Evolutionary conservation across 202 grass and related monocot species (phyloP), one percentile per base, ranked within the genome.

Genomic region (Schoenoplectus tabernaemontani): DNA sequence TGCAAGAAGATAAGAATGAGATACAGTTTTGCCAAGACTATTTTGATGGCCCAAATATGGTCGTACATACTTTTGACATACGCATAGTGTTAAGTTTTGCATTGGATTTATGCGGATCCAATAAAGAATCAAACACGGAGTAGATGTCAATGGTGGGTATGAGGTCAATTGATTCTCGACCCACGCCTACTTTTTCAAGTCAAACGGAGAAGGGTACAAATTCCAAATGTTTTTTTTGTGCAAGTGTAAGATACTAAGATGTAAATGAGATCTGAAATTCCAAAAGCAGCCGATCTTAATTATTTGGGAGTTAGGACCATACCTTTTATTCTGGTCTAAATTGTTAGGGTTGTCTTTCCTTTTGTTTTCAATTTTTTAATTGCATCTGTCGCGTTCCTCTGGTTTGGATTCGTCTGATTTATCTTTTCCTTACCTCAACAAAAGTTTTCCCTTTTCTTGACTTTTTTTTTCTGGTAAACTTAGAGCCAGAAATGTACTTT

Each of bases 181-280:
- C 75, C 33, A 42, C 17, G 17, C 43, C 32, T 2, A n/a, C 75
- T 15, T 36, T 80, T 79, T 63, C 16, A 80, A 80, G 78, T 80
- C 78, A 65, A 80, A 80, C 7, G 42, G 59, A 80, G 78, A 80
- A 80, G 39, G 32, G 39, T 65, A 80, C 78, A 80, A 80, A 80
- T 80, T 80, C 78, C 26, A 80, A 51, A 65, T 80, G 59, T 65
- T 80, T n/a, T n/a, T 80, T 41, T 65, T 64, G 58, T 64, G 59
- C n/a, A n/a, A n/a, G n/a, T n/a, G n/a, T n/a, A n/a, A n/a, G n/a
- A n/a, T n/a, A n/a, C n/a, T 64, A 64, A 50, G 39, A 60, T 42
- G 42, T 64, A 53, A 39, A 51, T 3, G 6, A 26, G 10, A 79
- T 78, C 17, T 58, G 5, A 37, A 80, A 80, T 51, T 44, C 36